Percentiles rank a stretch among this genome's conserved stretches.
Conservation (phyloP, 2,329 filamentous ascomycete species). For the Huntiella decipiens region DNA sequence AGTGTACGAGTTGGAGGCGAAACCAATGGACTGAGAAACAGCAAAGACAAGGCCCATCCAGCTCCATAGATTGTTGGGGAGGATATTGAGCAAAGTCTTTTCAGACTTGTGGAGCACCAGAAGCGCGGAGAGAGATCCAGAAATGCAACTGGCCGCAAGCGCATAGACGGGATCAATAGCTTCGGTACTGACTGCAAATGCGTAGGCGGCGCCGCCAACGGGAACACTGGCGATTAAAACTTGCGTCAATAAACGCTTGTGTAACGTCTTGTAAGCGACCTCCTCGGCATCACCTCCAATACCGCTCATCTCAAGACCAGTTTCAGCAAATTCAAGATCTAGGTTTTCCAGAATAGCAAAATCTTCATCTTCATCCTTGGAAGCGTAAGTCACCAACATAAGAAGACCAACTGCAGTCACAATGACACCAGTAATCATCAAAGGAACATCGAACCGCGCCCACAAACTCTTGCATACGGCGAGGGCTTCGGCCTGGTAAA, state of each 20-base stretch:
- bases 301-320: conserved; percentile 32
- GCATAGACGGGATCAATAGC: conserved; percentile 18
- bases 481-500: conserved; percentile 64
- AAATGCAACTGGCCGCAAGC: conserved; percentile 23
- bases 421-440: conserved; percentile 63
- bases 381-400: conserved; percentile 55
- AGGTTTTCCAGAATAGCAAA: conserved; percentile 33
- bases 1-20: conserved; percentile 93
- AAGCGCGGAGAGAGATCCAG: conserved; percentile 24
- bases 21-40: conserved; percentile 74
- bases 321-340: conserved; percentile 40
- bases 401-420: conserved; percentile 51
- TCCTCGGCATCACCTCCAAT: conserved; percentile 15
- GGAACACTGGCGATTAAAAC: conserved; percentile 20
- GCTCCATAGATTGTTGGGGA: conserved; percentile 71
- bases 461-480: conserved; percentile 66
- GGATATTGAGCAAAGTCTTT: conserved; percentile 29
- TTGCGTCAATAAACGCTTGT: conserved; percentile 21
- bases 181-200: conserved; percentile 16
- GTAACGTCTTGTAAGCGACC: conserved; percentile 20
- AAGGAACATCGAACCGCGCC: conserved; percentile 76
- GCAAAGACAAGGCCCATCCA: conserved; percentile 69
- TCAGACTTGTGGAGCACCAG: conserved; percentile 25
- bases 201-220: conserved; percentile 17
- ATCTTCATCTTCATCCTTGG: conserved; percentile 35